Evolutionary conservation across 257 asterid genomes (phyloP), one percentile per base, ranked within the genome.

Genomic region (Gentiana dahurica): DNA sequence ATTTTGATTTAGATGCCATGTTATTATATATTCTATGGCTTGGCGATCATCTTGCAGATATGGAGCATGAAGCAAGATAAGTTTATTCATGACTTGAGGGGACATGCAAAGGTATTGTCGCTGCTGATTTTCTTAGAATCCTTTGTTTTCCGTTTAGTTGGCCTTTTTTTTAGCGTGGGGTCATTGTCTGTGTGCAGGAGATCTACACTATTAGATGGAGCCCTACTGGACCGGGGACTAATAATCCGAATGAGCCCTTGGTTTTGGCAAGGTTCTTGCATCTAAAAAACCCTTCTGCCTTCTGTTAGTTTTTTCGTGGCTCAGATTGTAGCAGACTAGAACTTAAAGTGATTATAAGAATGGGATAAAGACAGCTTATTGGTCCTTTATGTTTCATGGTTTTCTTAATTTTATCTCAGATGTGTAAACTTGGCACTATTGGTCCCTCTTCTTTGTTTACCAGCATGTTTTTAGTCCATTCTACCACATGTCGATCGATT

Each of bases 121-220:
- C 46, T 37, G 6, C 24, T n/a, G 34, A 13, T 39, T 5, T 33
- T 51, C 52, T 49, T 0, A 13, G 6, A 51, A 24, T 44, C 38
- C 12, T n/a, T 8, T 51, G 8, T 43, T 13, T 46, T 55, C 45
- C 33, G 32, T 50, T 12, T 45, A 50, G 12, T 12, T 47, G 8
- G 7, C 7, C 41, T 43, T 8, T 6, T 41, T 35, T 49, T 43
- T 7, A 44, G 10, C 53, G 12, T 37, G n/a, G 35, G 62, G 48
- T 34, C 41, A 11, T 57, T 61, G n/a, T 45, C 32, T 34, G 37
- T n/a, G 49, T 58, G 36, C 60, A 68, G 78, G 71, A 60, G 68
- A 65, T 73, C 64, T 64, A 68, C 54, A 60, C 66, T 44, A 59
- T 73, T 41, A 57, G 74, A 56, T 73, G 78, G 78, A 68, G 78